These are phyloP conservation scores for Pseudogymnoascus sp. DNA, from an alignment of 2,329 filamentous ascomycete species.

Conservation along the genomic window DNA sequence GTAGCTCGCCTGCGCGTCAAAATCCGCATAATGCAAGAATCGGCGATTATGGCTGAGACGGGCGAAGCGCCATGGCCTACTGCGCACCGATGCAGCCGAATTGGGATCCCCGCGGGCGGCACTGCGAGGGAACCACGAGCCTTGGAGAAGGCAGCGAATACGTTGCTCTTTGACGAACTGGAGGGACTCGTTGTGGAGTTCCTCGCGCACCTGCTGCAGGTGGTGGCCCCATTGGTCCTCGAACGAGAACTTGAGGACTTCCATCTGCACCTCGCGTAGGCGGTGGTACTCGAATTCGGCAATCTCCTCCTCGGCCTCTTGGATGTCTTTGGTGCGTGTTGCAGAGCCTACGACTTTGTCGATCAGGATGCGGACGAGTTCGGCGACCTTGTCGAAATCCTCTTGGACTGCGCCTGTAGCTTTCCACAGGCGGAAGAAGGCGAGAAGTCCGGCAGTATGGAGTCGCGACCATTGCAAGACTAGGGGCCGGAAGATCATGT, in stretches of 20 bases:
- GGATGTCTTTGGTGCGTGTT: constrained; percentile 70
- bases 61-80: constrained; percentile 64
- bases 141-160: constrained; percentile 78
- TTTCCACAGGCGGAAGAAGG: constrained; percentile 91
- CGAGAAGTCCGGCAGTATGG: constrained; percentile 75
- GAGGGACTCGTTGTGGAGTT: constrained; percentile 80
- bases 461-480: constrained; percentile 88
- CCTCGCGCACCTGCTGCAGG: constrained; percentile 80
- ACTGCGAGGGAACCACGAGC: constrained; percentile 68
- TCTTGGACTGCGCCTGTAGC: constrained; percentile 73
- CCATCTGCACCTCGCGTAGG: constrained; percentile 85
- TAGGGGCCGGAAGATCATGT: constrained; percentile 78
- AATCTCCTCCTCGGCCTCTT: constrained; percentile 84
- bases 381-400: constrained; percentile 89
- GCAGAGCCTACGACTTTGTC: constrained; percentile 84
- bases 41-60: constrained; percentile 85
- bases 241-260: constrained; percentile 80
- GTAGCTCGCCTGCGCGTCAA: constrained; percentile 53
- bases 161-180: constrained; percentile 97
- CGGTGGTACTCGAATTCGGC: constrained; percentile 71
- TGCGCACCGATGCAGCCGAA: constrained; percentile 32
- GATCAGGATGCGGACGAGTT: constrained; percentile 80
- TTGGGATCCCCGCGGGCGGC: constrained; percentile 31
- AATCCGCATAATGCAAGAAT: constrained; percentile 85
- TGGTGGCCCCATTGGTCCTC: constrained; percentile 93